Conservation (phyloP, 2,329 filamentous ascomycete species). For the Colletotrichum sidae region DNA sequence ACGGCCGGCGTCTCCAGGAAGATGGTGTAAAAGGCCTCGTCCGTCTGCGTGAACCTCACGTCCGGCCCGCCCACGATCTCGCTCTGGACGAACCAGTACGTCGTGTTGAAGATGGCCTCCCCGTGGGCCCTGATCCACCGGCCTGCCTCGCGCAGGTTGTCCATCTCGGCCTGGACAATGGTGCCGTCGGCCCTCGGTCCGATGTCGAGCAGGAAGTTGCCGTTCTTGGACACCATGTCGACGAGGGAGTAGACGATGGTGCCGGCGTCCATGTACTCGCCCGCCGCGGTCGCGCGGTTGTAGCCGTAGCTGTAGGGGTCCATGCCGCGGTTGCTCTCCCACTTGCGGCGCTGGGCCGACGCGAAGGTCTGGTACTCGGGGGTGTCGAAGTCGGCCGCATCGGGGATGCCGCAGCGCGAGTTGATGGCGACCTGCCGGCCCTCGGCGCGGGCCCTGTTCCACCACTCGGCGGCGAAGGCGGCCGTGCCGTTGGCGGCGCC, state of each 20-base stretch:
- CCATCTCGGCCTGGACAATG: conserved; percentile 60
- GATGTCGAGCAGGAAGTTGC: conserved; percentile 67
- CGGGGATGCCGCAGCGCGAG: conserved; percentile 63
- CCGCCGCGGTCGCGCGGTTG: conserved; percentile 63
- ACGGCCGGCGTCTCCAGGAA: conserved; percentile 54
- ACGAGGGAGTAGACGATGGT: conserved; percentile 60
- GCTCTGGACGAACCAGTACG: conserved; percentile 62
- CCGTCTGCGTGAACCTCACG: conserved; percentile 63
- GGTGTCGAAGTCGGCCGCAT: conserved; percentile 66
- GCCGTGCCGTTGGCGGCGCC: conserved; percentile 56
- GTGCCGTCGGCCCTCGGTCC: conserved; percentile 67
- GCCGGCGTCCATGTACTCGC: conserved; percentile 63
- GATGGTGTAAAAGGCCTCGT: conserved; percentile 64
- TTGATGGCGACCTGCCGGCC: conserved; percentile 66
- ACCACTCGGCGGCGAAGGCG: conserved; percentile 55
- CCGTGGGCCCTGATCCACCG: conserved; percentile 64
- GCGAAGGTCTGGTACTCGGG: conserved; percentile 65
- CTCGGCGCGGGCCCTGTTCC: conserved; percentile 50
- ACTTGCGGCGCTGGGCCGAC: conserved; percentile 58
- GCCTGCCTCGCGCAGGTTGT: conserved; percentile 62
- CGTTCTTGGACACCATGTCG: conserved; percentile 66
- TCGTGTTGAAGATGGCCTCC: conserved; percentile 69
- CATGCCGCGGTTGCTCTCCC: conserved; percentile 70
- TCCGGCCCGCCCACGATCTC: conserved; percentile 49
- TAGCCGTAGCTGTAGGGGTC: conserved; percentile 71